Evolutionary conservation across 1,284 basidiomycete species (phyloP), one percentile per base, ranked within the genome.

Genomic region (Spongispora temasekensis): DNA sequence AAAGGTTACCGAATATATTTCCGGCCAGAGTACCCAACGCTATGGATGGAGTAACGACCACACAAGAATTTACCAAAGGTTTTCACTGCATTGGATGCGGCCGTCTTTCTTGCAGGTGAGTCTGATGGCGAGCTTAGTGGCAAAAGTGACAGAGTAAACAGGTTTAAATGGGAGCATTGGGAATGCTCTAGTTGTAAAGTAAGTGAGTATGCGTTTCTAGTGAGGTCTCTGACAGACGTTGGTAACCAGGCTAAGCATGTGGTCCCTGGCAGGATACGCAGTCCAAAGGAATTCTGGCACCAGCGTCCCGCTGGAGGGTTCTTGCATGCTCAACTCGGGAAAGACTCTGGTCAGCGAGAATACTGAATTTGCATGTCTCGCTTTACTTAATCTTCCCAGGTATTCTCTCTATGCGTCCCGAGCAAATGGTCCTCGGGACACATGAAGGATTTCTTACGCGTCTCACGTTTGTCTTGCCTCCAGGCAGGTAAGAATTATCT

Each of bases 91-190:
- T 58, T 19, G 62, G 72, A 10, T 93, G 90, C 67, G 90, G 90
- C 25, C 81, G 89, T 25, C 72, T 93, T 28, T 90, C 90, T 9
- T 85, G 84, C 77, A 82, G 90, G 90, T 89, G 57, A 79, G 42
- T 53, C 55, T 50, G 51, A 48, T 32, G 56, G 37, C 27, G 32
- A 28, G 23, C n/a, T 17, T 25, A 55, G 57, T 21, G 58, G n/a
- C 53, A 48, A 17, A 17, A 52, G 31, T 66, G 35, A 72, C 30
- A 28, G 35, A 59, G 35, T 40, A 48, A 37, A 37, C 64, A 90
- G 90, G 66, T 85, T 72, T 58, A 88, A 85, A 72, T 91, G 89
- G 89, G 83, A 90, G 67, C 70, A 80, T 58, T 90, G 88, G 84
- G 81, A 90, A 70, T 93, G 91, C 68, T 73, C 78, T 17, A 67